Evolutionary conservation across 108 stramenopile genomes (phyloP).

Genomic region (Nitzschia inconspicua): DNA sequence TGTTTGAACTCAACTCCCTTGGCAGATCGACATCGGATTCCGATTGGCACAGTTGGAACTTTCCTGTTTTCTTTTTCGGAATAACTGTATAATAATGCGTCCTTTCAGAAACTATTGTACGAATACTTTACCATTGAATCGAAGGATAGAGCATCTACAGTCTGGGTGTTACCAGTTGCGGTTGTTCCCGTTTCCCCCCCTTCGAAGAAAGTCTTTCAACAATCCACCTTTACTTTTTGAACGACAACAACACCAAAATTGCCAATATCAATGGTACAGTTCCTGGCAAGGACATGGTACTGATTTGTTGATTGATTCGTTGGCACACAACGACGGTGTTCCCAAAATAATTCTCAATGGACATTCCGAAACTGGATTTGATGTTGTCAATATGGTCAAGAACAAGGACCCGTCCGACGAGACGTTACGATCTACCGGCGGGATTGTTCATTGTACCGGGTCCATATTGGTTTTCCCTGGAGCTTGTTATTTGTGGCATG

Average conservation of each 20-base stretch:
- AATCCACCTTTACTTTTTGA: no score
- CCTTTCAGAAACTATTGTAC: no score
- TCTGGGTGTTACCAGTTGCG: no score
- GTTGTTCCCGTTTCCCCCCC: no score
- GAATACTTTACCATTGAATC: no score
- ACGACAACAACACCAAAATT: conserved; percentile 7
- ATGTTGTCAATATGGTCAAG: conserved; percentile 50
- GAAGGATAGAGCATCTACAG: no score
- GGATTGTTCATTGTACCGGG: conserved; percentile 63
- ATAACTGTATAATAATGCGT: no score
- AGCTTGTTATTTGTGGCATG: conserved; percentile 69
- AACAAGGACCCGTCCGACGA: conserved; percentile 29
- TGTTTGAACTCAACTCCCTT: no score
- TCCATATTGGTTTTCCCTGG: conserved; percentile 62
- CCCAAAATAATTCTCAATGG: conserved; percentile 30
- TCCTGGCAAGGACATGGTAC: conserved; percentile 52
- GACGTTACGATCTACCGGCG: conserved; percentile 7
- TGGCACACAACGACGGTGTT: conserved; percentile 28
- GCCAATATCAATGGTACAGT: conserved; percentile 13
- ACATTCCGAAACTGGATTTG: conserved; percentile 64
- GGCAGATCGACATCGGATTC: no score
- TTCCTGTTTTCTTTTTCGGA: no score
- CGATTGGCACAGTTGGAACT: no score
- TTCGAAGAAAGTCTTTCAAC: no score
- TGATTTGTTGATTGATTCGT: conserved; percentile 54